Conservation (phyloP, 2,329 filamentous ascomycete genomes). For the Scedosporium minutisporum region DNA sequence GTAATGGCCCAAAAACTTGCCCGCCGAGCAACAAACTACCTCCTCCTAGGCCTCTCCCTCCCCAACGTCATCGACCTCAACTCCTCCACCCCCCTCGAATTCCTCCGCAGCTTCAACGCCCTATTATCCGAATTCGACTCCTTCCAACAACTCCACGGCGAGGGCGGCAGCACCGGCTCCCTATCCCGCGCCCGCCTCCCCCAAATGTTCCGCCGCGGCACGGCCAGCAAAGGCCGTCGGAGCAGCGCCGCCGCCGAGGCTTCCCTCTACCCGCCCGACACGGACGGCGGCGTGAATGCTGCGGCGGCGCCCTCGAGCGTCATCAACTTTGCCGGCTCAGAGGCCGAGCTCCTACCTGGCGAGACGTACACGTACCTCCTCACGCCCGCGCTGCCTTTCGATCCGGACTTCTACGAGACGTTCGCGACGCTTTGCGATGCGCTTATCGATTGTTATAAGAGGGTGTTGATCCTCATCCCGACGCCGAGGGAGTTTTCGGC, state of each 20-base stretch:
- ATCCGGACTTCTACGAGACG: constrained; percentile 94
- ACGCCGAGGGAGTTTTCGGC: constrained; percentile 63
- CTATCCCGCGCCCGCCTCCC: constrained; percentile 71
- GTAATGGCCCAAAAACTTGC: constrained; percentile 77
- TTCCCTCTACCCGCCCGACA: constrained; percentile 19
- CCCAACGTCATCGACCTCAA: constrained; percentile 85
- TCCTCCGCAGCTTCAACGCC: constrained; percentile 75
- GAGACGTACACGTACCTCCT: constrained; percentile 84
- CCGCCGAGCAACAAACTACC: constrained; percentile 84
- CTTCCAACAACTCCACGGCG: constrained; percentile 78
- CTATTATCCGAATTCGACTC: constrained; percentile 87
- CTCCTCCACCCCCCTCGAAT: constrained; percentile 69
- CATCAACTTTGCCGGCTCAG: constrained; percentile 49
- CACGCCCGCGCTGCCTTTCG: constrained; percentile 88
- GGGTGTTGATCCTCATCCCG: constrained; percentile 65
- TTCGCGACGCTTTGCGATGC: constrained; percentile 95
- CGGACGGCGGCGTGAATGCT: constrained; percentile 17
- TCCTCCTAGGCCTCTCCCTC: constrained; percentile 84
- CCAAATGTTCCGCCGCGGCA: constrained; percentile 69
- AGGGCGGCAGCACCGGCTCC: constrained; percentile 61
- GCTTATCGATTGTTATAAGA: constrained; percentile 82
- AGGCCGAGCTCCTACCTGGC: constrained; percentile 61
- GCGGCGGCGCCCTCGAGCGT: constrained; percentile 27
- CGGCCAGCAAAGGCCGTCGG: constrained; percentile 46
- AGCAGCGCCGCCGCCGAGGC: constrained; percentile 35